These are phyloP conservation scores for Paramecium biaurelia DNA, from an alignment of 73 alveolate species.

Conservation along the genomic window DNA sequence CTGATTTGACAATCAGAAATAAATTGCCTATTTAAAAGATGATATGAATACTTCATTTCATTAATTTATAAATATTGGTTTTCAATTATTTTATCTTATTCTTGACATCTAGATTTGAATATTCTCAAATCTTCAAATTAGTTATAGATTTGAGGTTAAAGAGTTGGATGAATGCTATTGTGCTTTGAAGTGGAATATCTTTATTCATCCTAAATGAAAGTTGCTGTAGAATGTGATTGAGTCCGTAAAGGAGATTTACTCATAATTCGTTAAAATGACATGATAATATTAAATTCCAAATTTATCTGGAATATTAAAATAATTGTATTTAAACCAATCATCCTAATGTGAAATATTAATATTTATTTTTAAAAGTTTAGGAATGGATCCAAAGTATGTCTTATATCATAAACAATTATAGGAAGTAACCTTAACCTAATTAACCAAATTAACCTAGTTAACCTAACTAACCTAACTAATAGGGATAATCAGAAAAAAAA, in stretches of 20 bases:
- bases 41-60: background rate
- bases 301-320: background rate
- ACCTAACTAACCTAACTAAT: background rate
- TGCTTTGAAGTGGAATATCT: background rate
- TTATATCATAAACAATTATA: background rate
- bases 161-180: background rate
- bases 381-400: conserved; percentile 17
- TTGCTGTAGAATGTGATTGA: background rate
- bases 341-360: conserved; percentile 27
- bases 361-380: background rate
- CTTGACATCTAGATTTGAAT: background rate
- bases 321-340: background rate
- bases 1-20: background rate
- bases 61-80: background rate
- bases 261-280: conserved; percentile 37
- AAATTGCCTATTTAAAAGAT: background rate
- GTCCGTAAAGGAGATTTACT: conserved; percentile 21
- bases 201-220: background rate
- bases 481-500: conserved; percentile 47
- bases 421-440: background rate
- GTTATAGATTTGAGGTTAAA: background rate
- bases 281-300: background rate
- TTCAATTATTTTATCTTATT: background rate
- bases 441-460: background rate
- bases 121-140: background rate